phyloP scores from a whole-genome alignment of 2,329 filamentous ascomycete species.

The Alternaria postmessia region DNA sequence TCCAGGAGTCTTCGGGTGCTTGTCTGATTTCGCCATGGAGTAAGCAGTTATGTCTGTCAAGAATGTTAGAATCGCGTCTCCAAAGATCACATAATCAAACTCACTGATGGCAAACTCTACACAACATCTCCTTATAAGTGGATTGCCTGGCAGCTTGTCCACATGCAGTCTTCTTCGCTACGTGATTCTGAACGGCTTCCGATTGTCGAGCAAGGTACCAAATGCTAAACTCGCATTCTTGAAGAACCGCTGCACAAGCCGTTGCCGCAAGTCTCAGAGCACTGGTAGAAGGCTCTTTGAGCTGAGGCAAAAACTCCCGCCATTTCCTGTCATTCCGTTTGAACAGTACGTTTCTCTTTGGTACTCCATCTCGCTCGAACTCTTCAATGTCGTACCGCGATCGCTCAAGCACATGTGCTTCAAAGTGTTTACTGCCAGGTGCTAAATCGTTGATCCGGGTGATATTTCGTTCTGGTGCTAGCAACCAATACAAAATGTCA shows the following conservation, averaged over 20 bases:
- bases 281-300: slow-evolving; percentile 34
- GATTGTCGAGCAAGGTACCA: slow-evolving; percentile 53
- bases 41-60: slow-evolving; percentile 47
- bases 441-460: slow-evolving; percentile 19
- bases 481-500: slow-evolving; percentile 51
- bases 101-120: slow-evolving; percentile 46
- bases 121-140: slow-evolving; percentile 32
- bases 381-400: slow-evolving; percentile 36
- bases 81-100: slow-evolving; percentile 5
- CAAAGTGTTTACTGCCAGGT: slow-evolving; percentile 10
- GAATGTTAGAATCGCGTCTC: slow-evolving; percentile 5
- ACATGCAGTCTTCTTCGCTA: slow-evolving; percentile 10
- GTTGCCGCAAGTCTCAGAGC: slow-evolving; percentile 44
- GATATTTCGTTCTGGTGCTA: slow-evolving; percentile 38
- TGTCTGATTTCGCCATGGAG: slow-evolving; percentile 54
- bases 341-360: slow-evolving; percentile 26
- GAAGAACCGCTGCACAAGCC: slow-evolving; percentile 49
- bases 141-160: slow-evolving; percentile 15
- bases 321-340: slow-evolving; percentile 41
- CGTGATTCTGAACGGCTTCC: slow-evolving; percentile 18
- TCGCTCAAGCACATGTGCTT: slow-evolving; percentile 24
- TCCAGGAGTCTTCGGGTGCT: slow-evolving; percentile 22
- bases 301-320: slow-evolving; percentile 37
- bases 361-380: slow-evolving; percentile 19
- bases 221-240: slow-evolving; percentile 47